A percentile compares a stretch with the other conserved stretches of the same genome.
phyloP scores from a whole-genome alignment of 2,329 filamentous ascomycete genomes.

The Pezicula radicicola region DNA sequence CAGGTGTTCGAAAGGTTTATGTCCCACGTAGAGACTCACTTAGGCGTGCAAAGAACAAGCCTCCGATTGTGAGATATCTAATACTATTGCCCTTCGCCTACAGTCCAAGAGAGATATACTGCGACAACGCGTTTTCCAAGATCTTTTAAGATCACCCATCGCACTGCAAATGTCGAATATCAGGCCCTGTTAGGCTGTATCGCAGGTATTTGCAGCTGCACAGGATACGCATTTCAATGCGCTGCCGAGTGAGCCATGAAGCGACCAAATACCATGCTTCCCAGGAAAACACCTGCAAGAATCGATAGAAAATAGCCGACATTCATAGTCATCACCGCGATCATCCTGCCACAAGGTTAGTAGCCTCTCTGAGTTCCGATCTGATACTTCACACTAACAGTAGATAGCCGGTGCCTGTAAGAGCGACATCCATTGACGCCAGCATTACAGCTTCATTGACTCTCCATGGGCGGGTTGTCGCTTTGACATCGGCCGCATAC shows the following conservation, averaged over 20 bases:
- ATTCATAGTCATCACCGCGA: conserved; percentile 85
- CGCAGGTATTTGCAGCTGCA: not conserved
- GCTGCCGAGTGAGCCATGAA: conserved; percentile 2
- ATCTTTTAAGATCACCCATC: not conserved
- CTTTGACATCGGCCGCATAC: not conserved
- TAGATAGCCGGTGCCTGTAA: conserved; percentile 73
- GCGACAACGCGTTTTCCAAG: not conserved
- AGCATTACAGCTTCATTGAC: conserved; percentile 75
- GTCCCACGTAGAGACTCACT: not conserved
- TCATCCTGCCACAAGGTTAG: conserved; percentile 58
- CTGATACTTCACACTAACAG: conserved; percentile 57
- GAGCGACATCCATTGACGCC: conserved; percentile 62
- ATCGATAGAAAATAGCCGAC: conserved; percentile 78
- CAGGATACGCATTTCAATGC: not conserved
- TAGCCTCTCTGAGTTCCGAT: conserved; percentile 4
- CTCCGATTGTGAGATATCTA: not conserved
- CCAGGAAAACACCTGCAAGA: conserved; percentile 71
- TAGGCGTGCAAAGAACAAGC: not conserved
- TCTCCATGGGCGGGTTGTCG: conserved; percentile 49
- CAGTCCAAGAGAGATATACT: not conserved
- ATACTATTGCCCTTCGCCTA: too few species aligned
- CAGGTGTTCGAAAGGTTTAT: not conserved
- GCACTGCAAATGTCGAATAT: not conserved
- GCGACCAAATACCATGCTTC: conserved; percentile 53
- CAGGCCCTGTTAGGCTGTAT: not conserved